phyloP scores from a whole-genome alignment of 805 yeast genomes.

The Yarrowia sp. region DNA sequence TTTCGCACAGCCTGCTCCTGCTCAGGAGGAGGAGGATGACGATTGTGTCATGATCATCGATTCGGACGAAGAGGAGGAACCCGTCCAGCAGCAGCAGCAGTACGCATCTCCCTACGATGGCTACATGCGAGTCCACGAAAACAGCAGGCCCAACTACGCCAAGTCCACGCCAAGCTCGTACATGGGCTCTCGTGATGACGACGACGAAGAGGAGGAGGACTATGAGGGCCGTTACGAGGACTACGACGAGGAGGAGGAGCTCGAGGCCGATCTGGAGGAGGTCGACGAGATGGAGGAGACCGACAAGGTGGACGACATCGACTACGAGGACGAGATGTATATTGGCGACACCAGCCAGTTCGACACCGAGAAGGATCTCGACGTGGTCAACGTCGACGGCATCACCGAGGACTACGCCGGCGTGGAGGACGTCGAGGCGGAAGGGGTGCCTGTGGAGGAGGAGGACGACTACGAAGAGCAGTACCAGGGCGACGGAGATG shows the following conservation, averaged over 20 bases:
- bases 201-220: constrained; percentile 25
- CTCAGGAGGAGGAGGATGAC: background rate
- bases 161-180: constrained; percentile 1
- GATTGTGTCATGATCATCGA: constrained; percentile 5
- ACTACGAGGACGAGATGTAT: constrained; percentile 27
- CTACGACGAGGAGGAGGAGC: constrained; percentile 15
- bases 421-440: constrained; percentile 23
- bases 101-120: no score
- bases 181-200: constrained; percentile 22
- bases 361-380: constrained; percentile 19
- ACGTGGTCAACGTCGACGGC: constrained; percentile 19
- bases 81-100: background rate
- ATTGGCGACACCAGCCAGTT: constrained; percentile 14
- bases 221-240: no score
- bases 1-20: background rate
- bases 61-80: constrained; percentile 13
- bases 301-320: constrained; percentile 1
- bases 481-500: background rate
- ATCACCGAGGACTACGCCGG: constrained; percentile 15
- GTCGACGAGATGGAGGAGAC: background rate
- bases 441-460: constrained; percentile 19
- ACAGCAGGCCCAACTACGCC: background rate
- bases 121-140: no score
- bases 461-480: constrained; percentile 11
- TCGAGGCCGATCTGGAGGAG: background rate